phyloP scores from a whole-genome alignment of 2,329 filamentous ascomycete genomes.

The Fusarium decemcellulare region DNA sequence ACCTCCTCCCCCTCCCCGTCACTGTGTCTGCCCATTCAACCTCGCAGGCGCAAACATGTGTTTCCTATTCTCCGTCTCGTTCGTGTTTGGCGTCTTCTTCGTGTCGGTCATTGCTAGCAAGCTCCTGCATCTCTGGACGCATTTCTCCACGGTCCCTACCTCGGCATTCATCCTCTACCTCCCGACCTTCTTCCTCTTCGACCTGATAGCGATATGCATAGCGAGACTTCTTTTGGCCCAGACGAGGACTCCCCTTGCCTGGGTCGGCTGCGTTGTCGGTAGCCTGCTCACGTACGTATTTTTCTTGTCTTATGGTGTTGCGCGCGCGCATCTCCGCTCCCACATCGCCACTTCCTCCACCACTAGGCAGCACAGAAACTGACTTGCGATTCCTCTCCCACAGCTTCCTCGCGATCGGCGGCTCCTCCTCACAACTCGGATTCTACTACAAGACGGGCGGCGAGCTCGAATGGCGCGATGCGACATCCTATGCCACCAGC shows the following conservation, averaged over 20 bases:
- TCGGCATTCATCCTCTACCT: slow-evolving; percentile 49
- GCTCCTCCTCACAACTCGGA: slow-evolving; percentile 50
- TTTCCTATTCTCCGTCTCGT: slow-evolving; percentile 42
- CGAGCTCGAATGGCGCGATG: slow-evolving; percentile 52
- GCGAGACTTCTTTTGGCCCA: slow-evolving; percentile 45
- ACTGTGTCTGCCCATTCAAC: slow-evolving; percentile 30
- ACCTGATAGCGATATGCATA: slow-evolving; percentile 45
- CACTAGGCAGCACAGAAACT: slow-evolving; percentile 1
- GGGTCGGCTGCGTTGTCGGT: slow-evolving; percentile 38
- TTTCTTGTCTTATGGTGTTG: neutral
- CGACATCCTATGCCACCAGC: slow-evolving; percentile 46
- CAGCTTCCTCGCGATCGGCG: slow-evolving; percentile 47
- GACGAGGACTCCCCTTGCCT: slow-evolving; percentile 36
- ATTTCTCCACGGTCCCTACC: slow-evolving; percentile 46
- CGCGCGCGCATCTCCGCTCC: neutral
- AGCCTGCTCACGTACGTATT: slow-evolving; percentile 46
- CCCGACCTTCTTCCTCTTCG: slow-evolving; percentile 50
- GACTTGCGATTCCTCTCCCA: slow-evolving; percentile 1
- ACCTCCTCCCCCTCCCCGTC: slow-evolving; percentile 9
- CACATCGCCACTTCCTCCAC: no score
- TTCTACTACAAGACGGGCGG: slow-evolving; percentile 51
- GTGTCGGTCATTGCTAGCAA: slow-evolving; percentile 49
- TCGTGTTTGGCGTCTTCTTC: slow-evolving; percentile 49
- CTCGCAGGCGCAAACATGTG: slow-evolving; percentile 35
- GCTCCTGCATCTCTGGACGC: slow-evolving; percentile 46